Base-by-base conservation (phyloP, 495 filamentous ascomycete species). In the Chlorociboria aeruginascens region DNA sequence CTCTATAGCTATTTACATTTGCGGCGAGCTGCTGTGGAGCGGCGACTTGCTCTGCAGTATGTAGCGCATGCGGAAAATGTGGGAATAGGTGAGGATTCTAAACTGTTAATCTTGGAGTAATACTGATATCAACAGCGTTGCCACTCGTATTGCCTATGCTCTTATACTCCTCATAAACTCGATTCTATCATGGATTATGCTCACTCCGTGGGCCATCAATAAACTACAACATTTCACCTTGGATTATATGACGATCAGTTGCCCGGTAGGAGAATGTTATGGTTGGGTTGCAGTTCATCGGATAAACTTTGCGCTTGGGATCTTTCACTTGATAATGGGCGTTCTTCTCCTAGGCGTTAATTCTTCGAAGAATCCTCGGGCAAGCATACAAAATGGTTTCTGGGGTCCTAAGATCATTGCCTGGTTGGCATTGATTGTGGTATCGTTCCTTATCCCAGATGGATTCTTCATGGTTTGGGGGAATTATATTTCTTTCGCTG, bases 131-230 rank as follows among this genome's bases (percentile, higher is more conserved):
- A 20, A 54, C 55, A 94, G 88, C 64, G 89, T 95, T 69, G 89
- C 89, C 32, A 98, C 92, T 60, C 83, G 92, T 69, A 95, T 98
- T 66, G 89, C 85, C 60, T 98, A 97, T 66, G 92, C 93, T 55
- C 78, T 96, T 61, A 84, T 98, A 58, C 86, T 98, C 46, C 77
- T 97, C 52, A 65, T 95, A 68, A 97, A 98, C 76, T 95, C 89
- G 40, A 94, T 96, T 51, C 62, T 94, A 40, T 90, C 93, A 29
- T 98, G 92, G 92, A 85, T 98, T 32, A 94, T 97, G 89, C 89
- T 97, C 73, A 97, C 92, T 8, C 87, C 88, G 50, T 98, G 93
- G 92, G 92, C 92, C 12, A 82, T 96, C 63, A 89, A 95, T 58
- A 96, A 96, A 60, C 70, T 98, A 8, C 81, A 95, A 61, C 77